A percentile compares a stretch with the other conserved stretches of the same genome.
Evolutionary conservation across 2,329 filamentous ascomycete genomes (phyloP).

Genomic region (Drechslerella dactyloides): DNA sequence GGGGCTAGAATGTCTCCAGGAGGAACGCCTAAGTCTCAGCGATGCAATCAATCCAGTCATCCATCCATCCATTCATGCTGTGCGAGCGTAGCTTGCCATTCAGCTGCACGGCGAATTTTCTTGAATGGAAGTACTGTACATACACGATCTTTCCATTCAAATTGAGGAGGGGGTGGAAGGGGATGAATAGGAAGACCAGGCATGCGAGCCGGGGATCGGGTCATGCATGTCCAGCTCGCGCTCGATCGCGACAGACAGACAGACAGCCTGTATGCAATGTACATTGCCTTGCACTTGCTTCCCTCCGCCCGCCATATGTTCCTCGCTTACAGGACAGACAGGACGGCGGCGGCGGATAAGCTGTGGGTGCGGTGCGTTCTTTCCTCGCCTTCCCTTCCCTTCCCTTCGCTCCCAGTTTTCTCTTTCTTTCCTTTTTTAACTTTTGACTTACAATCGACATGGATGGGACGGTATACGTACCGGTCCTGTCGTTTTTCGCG

Average conservation of each 20-base stretch:
- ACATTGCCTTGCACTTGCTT: no score
- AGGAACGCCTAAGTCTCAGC: background rate
- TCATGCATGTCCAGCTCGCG: background rate
- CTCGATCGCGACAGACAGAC: background rate
- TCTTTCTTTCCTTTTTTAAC: background rate
- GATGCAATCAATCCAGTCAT: background rate
- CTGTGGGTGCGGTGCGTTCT: background rate
- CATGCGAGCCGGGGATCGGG: background rate
- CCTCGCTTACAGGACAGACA: background rate
- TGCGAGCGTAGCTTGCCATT: background rate
- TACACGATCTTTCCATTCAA: no score
- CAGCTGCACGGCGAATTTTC: background rate
- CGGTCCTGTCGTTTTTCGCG: no score
- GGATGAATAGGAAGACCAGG: background rate
- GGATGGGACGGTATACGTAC: no score
- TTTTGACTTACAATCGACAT: no score
- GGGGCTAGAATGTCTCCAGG: constrained; percentile 2
- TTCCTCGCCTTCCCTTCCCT: background rate
- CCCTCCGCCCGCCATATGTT: background rate
- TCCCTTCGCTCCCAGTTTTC: no score
- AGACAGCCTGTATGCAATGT: no score
- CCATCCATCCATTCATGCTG: background rate
- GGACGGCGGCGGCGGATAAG: background rate
- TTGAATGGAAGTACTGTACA: no score
- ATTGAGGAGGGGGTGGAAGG: background rate